A percentile compares a stretch with the other conserved stretches of the same genome.
These are phyloP conservation scores for Peniophora sp. DNA, from an alignment of 1,284 basidiomycete genomes.

Conservation along the genomic window DNA sequence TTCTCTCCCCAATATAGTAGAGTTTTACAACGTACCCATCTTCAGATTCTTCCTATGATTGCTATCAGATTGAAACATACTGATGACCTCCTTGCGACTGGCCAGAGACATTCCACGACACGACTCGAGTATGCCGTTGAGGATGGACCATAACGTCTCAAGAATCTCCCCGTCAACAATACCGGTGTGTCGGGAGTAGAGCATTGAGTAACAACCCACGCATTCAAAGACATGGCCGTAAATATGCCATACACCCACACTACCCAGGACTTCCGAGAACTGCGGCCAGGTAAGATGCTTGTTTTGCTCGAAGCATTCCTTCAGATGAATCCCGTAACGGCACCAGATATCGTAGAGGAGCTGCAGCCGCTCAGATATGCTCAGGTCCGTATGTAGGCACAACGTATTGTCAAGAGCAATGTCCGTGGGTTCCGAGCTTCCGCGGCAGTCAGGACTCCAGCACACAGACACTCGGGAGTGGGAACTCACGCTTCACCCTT, in stretches of 20 bases:
- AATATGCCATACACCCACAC: slow-evolving; percentile 4
- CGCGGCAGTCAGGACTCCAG: too few relatives aligned
- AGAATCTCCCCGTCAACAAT: slow-evolving; percentile 4
- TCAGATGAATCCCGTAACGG: neutral
- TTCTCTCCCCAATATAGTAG: too few relatives aligned
- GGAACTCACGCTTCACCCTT: too few relatives aligned
- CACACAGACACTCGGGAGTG: too few relatives aligned
- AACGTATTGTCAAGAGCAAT: neutral
- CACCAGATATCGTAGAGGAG: neutral
- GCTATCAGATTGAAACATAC: slow-evolving; percentile 1
- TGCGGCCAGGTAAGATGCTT: neutral
- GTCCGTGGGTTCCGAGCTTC: too few relatives aligned
- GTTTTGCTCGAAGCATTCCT: neutral
- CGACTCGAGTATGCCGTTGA: neutral
- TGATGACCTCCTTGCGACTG: slow-evolving; percentile 2
- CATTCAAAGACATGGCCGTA: slow-evolving; percentile 4
- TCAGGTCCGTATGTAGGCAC: neutral
- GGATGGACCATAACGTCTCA: slow-evolving; percentile 3
- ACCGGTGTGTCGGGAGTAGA: slow-evolving; percentile 1
- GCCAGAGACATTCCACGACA: neutral
- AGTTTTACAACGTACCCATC: slow-evolving; percentile 2
- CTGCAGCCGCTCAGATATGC: neutral
- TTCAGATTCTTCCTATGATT: slow-evolving; percentile 3
- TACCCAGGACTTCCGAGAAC: neutral
- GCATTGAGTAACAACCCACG: neutral